Percentiles rank a stretch among this genome's conserved stretches.
Conservation (phyloP, 192 early-diverging fungal genomes). For the Endogone sp. region DNA sequence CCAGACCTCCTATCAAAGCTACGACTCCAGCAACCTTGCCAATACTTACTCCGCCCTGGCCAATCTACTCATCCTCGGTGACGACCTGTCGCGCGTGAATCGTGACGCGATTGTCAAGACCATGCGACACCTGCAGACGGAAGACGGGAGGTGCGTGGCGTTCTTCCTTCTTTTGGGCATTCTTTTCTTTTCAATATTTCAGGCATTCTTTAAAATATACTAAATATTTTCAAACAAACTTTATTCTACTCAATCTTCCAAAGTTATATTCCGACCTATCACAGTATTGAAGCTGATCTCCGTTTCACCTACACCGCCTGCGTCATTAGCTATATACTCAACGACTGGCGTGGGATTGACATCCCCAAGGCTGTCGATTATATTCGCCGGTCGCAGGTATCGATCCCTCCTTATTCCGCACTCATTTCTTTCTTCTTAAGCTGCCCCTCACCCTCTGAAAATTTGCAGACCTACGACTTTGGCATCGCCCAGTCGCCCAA, state of each 20-base stretch:
- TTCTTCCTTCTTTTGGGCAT: not conserved
- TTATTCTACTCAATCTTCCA: not conserved
- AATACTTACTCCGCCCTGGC: conserved; percentile 90
- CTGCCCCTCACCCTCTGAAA: no score
- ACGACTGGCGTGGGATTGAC: conserved; percentile 90
- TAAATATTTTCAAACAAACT: not conserved
- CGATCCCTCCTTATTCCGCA: not conserved
- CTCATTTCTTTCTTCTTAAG: not conserved
- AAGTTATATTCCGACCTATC: conserved; percentile 66
- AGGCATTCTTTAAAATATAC: not conserved
- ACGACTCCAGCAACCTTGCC: conserved; percentile 62
- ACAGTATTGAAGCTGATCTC: conserved; percentile 79
- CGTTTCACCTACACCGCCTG: conserved; percentile 92
- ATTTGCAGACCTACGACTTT: conserved; percentile 59
- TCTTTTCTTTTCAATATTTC: not conserved
- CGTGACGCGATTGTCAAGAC: conserved; percentile 54
- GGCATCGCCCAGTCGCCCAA: conserved; percentile 76
- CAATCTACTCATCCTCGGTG: conserved; percentile 77
- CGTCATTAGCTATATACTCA: conserved; percentile 73
- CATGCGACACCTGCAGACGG: conserved; percentile 64
- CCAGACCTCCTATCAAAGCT: conserved; percentile 19
- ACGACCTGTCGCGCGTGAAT: conserved; percentile 85
- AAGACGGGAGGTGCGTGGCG: conserved; percentile 70
- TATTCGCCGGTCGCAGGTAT: conserved; percentile 57
- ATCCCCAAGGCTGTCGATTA: conserved; percentile 47